phyloP scores from a whole-genome alignment of 257 asterid genomes.

The Fraxinus pennsylvanica region DNA sequence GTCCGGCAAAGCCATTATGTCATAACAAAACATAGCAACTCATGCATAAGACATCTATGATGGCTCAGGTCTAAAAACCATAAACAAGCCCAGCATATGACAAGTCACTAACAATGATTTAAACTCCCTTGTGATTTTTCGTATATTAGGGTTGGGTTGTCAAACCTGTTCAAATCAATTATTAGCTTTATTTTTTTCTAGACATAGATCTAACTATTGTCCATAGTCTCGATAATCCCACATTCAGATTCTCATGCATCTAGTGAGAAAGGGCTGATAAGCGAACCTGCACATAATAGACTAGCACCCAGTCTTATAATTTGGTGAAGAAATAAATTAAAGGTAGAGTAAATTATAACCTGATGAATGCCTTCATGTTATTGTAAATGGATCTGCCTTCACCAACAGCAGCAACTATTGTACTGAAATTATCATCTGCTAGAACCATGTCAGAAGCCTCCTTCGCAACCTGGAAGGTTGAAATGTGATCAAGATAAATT shows the following conservation, averaged over 20 bases:
- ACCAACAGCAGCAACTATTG: slow-evolving; percentile 97
- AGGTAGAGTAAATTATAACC: slow-evolving; percentile 39
- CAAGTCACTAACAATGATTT: not conserved
- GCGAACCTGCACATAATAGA: not conserved
- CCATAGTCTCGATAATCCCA: not conserved
- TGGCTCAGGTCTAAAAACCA: not conserved
- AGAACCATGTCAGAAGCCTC: slow-evolving; percentile 99
- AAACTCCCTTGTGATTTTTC: not conserved
- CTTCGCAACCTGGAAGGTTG: slow-evolving; percentile 76
- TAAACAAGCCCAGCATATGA: not conserved
- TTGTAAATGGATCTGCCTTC: slow-evolving; percentile 87
- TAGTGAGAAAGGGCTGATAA: not conserved
- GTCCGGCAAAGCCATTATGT: not conserved
- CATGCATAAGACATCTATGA: not conserved
- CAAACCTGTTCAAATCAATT: not conserved
- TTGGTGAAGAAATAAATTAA: not conserved
- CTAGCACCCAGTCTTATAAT: not conserved
- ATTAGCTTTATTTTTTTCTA: not conserved
- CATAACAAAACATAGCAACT: not conserved
- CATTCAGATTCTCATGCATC: not conserved
- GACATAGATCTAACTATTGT: not conserved
- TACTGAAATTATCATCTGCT: slow-evolving; percentile 96
- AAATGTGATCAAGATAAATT: not conserved
- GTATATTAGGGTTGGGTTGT: not conserved
- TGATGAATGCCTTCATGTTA: slow-evolving; percentile 98